phyloP scores from a whole-genome alignment of 106 monocot genomes.

The Acorus gramineus region DNA sequence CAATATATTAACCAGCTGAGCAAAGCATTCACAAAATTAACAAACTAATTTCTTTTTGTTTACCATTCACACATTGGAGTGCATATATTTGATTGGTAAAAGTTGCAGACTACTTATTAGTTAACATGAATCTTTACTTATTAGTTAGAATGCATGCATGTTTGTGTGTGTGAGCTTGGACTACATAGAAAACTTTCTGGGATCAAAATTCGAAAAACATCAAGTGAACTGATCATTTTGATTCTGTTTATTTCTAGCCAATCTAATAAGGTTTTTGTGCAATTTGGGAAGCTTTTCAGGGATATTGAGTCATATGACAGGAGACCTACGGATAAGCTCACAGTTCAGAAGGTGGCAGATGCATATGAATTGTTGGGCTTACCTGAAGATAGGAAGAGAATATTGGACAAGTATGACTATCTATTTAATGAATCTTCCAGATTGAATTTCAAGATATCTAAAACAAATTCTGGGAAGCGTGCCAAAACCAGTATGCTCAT shows the following conservation, averaged over 20 bases:
- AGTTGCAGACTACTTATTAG: no score
- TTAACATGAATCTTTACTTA: no score
- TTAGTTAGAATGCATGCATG: no score
- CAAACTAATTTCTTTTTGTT: no score
- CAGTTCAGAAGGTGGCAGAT: conserved; percentile 87
- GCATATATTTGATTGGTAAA: no score
- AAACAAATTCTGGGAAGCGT: conserved; percentile 13
- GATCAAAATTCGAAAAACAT: no score
- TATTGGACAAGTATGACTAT: conserved; percentile 58
- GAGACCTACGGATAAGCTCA: conserved; percentile 60
- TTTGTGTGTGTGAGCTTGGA: no score
- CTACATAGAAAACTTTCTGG: no score
- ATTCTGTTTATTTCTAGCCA: neutral
- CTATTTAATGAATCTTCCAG: conserved; percentile 26
- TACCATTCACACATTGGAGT: no score
- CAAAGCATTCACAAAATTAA: no score
- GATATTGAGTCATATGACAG: conserved; percentile 68
- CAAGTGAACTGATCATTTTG: neutral
- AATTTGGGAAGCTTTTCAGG: conserved; percentile 56
- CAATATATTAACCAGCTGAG: no score
- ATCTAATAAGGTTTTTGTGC: neutral
- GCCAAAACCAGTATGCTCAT: no score
- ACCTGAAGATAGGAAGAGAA: conserved; percentile 49
- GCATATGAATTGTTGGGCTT: conserved; percentile 76
- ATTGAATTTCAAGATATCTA: conserved; percentile 19